Evolutionary conservation across 257 asterid genomes (phyloP).

Genomic region (Lycium barbarum): DNA sequence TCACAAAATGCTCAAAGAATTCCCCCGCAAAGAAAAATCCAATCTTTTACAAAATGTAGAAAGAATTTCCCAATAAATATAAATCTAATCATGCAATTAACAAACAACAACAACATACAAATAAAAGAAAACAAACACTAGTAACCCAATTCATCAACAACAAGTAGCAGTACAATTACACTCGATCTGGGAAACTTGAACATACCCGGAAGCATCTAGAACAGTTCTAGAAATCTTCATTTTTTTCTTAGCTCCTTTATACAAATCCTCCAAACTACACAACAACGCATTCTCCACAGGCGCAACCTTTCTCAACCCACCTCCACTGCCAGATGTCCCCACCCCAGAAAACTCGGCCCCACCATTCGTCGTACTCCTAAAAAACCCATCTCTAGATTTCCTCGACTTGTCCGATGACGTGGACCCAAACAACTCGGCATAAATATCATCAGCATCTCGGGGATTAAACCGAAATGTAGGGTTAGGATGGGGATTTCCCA

Average conservation of each 20-base stretch:
- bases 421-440: slow-evolving; percentile 76
- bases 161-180: background rate
- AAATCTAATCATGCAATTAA: slow-evolving; percentile 23
- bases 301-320: slow-evolving; percentile 67
- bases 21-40: background rate
- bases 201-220: slow-evolving; percentile 78
- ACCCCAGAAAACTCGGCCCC: slow-evolving; percentile 46
- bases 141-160: background rate
- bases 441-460: slow-evolving; percentile 86
- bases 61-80: background rate
- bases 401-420: slow-evolving; percentile 46
- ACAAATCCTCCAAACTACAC: slow-evolving; percentile 94
- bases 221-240: slow-evolving; percentile 88
- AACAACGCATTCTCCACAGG: slow-evolving; percentile 73
- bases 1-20: background rate
- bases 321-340: slow-evolving; percentile 39
- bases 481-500: slow-evolving; percentile 66
- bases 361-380: slow-evolving; percentile 70
- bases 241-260: slow-evolving; percentile 77
- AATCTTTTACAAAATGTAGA: background rate
- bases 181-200: background rate
- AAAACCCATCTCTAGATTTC: slow-evolving; percentile 59
- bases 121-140: background rate
- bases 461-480: slow-evolving; percentile 88
- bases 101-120: too few relatives aligned